Evolutionary conservation across 352 stramenopile genomes (phyloP).

Genomic region (Globisporangium okanoganense): DNA sequence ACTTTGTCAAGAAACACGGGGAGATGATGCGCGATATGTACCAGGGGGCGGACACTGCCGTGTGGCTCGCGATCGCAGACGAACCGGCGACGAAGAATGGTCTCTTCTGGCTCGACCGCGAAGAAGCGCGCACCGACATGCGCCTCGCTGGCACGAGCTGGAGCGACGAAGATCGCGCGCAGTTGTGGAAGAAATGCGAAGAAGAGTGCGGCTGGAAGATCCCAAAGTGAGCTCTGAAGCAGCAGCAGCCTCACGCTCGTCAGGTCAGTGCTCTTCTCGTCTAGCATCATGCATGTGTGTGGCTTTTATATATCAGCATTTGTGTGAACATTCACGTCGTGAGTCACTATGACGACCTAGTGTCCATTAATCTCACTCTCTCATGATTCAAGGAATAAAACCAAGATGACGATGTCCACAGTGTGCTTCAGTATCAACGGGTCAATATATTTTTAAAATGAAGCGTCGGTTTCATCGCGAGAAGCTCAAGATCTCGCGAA

Average conservation of each 20-base stretch:
- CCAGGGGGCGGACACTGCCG: slow-evolving; percentile 40
- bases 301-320: neutral
- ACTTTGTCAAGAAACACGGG: slow-evolving; percentile 34
- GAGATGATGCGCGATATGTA: slow-evolving; percentile 43
- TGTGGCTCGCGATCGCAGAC: slow-evolving; percentile 47
- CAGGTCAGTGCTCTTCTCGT: neutral
- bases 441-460: neutral
- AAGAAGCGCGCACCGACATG: slow-evolving; percentile 38
- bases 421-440: too few relatives aligned
- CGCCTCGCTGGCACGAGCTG: slow-evolving; percentile 33
- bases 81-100: slow-evolving; percentile 31
- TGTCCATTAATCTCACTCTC: too few relatives aligned
- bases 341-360: too few relatives aligned
- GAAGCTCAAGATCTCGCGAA: neutral
- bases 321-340: too few relatives aligned
- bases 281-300: too few relatives aligned
- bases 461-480: neutral
- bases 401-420: too few relatives aligned
- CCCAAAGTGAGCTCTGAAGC: neutral
- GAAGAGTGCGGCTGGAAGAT: slow-evolving; percentile 25
- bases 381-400: too few relatives aligned
- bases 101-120: slow-evolving; percentile 44
- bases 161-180: slow-evolving; percentile 34
- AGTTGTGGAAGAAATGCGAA: slow-evolving; percentile 35
- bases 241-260: neutral